Evolutionary conservation across 164 flowering plant species (phyloP).

Genomic region (Chloranthus sessilifolius): DNA sequence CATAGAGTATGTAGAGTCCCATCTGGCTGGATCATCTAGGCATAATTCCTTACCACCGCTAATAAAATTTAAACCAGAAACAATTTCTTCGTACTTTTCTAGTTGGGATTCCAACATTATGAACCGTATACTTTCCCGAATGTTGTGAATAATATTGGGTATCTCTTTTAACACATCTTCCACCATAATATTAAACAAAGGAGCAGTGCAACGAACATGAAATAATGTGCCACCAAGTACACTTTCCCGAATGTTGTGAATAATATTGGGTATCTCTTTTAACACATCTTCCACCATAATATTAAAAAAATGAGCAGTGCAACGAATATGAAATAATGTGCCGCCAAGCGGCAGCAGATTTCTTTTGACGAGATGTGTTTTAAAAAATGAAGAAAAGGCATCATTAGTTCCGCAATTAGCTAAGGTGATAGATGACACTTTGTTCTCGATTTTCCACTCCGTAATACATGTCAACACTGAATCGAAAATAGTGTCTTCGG

Average conservation of each 20-base stretch:
- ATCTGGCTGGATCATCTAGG: slow-evolving; percentile 44
- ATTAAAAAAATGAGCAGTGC: slow-evolving; percentile 40
- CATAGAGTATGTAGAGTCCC: slow-evolving; percentile 67
- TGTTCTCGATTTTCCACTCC: slow-evolving; percentile 67
- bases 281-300: slow-evolving; percentile 37
- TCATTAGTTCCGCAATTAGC: slow-evolving; percentile 47
- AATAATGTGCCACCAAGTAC: slow-evolving; percentile 48
- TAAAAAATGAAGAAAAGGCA: slow-evolving; percentile 36
- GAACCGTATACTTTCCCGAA: slow-evolving; percentile 52
- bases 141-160: slow-evolving; percentile 21
- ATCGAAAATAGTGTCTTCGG: slow-evolving; percentile 55
- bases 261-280: slow-evolving; percentile 23
- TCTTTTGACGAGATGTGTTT: slow-evolving; percentile 46
- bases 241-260: slow-evolving; percentile 50
- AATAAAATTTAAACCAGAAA: slow-evolving; percentile 33
- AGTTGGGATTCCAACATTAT: slow-evolving; percentile 53
- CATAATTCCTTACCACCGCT: slow-evolving; percentile 32
- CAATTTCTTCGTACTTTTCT: slow-evolving; percentile 45
- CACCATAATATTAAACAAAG: slow-evolving; percentile 27
- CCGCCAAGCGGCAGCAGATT: slow-evolving; percentile 41
- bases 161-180: slow-evolving; percentile 50
- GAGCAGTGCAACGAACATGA: slow-evolving; percentile 51
- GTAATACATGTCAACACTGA: slow-evolving; percentile 42
- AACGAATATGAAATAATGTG: slow-evolving; percentile 53
- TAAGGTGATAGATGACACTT: slow-evolving; percentile 57